These are phyloP conservation scores for Astragalus membranaceus DNA, from an alignment of 306 rosid genomes.

Conservation along the genomic window DNA sequence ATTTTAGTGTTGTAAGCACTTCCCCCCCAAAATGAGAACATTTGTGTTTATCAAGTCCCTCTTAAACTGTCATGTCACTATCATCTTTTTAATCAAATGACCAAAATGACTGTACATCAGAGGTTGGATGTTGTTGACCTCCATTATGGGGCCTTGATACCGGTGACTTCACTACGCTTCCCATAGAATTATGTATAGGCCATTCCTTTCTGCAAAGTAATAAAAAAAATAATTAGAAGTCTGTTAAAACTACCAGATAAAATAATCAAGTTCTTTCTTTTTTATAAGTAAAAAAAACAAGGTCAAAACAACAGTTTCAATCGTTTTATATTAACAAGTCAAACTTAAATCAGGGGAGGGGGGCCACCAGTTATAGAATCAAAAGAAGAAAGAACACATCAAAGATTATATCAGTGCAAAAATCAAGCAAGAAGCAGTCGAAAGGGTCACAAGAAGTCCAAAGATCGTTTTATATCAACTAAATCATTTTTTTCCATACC, in stretches of 20 bases:
- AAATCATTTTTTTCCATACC: no score
- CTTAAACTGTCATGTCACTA: slow-evolving; percentile 38
- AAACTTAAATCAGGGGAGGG: neutral
- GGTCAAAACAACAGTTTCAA: neutral
- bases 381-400: neutral
- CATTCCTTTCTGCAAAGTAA: slow-evolving; percentile 63
- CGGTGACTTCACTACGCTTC: slow-evolving; percentile 41
- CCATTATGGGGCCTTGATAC: slow-evolving; percentile 51
- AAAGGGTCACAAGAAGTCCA: neutral
- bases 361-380: neutral
- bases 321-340: neutral
- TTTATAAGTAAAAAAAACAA: neutral
- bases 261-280: neutral
- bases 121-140: slow-evolving; percentile 43
- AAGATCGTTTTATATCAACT: no score
- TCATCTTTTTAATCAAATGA: slow-evolving; percentile 57
- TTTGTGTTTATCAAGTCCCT: slow-evolving; percentile 39
- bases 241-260: neutral
- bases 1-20: slow-evolving; percentile 53
- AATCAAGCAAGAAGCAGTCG: neutral
- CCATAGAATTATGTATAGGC: slow-evolving; percentile 48
- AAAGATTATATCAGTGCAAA: neutral
- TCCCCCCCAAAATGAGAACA: slow-evolving; percentile 49
- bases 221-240: no score
- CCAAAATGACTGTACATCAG: slow-evolving; percentile 93